Evolutionary conservation across 139 green algal species (phyloP), one percentile per base, ranked within the genome.

Genomic region (Axilococcus clingmanii): DNA sequence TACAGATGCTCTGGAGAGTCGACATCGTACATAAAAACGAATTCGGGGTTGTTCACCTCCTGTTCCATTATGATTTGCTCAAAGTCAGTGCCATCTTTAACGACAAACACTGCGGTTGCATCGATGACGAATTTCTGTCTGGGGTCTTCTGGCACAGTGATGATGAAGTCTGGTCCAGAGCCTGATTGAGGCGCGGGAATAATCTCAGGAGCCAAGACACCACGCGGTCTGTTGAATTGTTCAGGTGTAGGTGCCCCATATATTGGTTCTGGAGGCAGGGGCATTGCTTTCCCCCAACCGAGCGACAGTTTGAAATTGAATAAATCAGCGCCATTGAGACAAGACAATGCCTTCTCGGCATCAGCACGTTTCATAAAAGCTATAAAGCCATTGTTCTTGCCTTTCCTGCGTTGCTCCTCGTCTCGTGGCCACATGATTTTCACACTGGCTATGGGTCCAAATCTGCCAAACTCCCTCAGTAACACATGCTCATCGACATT

Each of bases 391-490:
- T 69, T 90, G 73, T 96, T 96, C 36, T 84, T 66, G 7, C 68
- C 74, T n/a, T 81, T 69, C 19, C 72, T 63, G 19, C 77, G 73
- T 73, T 96, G 82, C 59, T 96, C 89, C 52, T 96, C 90, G 30
- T 89, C 81, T 14, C 91, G 71, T 4, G 91, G 91, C 91, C 91
- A 98, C 88, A 97, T 96, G 37, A 97, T 81, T 70, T 97, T 97
- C 23, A 97, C 86, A 46, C 77, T 90, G 35, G 72, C 87, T 7
- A 97, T 83, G 24, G 79, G 63, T 0, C 88, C 89, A 75, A 94
- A 96, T 16, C 79, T 69, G 2, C 79, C 83, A 79, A 96, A 96
- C 63, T 94, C 88, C 11, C 69, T 64, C 55, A 84, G 72, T 33
- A 96, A 59, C 7, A 87, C 59, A 31, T 77, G 69, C 55, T 91